phyloP scores from a whole-genome alignment of 83 land plant species.

The Isoetes engelmannii region DNA sequence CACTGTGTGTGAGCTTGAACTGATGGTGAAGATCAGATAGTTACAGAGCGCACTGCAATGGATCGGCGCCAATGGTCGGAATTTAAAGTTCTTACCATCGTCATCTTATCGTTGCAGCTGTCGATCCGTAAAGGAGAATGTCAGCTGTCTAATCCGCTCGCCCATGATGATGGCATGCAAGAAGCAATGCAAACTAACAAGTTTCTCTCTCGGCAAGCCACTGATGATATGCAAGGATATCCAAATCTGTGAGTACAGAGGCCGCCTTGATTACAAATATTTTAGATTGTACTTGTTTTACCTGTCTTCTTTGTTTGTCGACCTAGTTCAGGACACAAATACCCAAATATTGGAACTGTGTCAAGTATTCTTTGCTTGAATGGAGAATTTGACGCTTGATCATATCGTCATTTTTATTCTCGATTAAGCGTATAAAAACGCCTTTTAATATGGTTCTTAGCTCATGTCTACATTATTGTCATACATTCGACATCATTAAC shows the following conservation, averaged over 20 bases:
- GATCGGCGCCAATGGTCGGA: no score
- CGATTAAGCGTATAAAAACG: background rate
- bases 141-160: slow-evolving; percentile 20
- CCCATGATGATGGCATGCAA: slow-evolving; percentile 29
- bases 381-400: background rate
- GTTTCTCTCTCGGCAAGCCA: slow-evolving; percentile 66
- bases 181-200: slow-evolving; percentile 45
- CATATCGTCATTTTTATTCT: background rate
- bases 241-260: slow-evolving; percentile 51
- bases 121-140: background rate
- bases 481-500: no score
- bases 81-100: background rate
- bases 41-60: no score
- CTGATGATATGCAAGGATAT: slow-evolving; percentile 60
- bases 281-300: background rate
- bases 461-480: background rate
- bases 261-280: no score
- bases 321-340: background rate
- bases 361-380: background rate
- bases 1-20: no score
- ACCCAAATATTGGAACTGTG: background rate
- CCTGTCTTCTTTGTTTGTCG: background rate
- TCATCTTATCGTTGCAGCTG: slow-evolving; percentile 7
- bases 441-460: no score
- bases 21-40: no score